Evolutionary conservation across 1,284 basidiomycete genomes (phyloP).

Genomic region (Boletellus deceptivus): DNA sequence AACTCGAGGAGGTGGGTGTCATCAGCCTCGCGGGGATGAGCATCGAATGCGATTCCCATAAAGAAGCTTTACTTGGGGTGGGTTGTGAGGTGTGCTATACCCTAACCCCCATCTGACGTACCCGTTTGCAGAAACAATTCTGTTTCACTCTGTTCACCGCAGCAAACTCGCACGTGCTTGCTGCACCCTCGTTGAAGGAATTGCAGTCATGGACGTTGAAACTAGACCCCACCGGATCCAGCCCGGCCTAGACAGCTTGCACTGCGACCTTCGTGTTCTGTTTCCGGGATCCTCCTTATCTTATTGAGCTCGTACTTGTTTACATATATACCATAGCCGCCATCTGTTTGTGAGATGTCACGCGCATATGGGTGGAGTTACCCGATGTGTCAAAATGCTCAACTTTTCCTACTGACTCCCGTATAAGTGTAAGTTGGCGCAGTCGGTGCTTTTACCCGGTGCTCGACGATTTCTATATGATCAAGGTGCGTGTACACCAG

Average conservation of each 20-base stretch:
- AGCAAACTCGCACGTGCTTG: slow-evolving; percentile 86
- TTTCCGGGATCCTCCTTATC: slow-evolving; percentile 8
- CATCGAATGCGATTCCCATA: slow-evolving; percentile 83
- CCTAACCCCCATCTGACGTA: slow-evolving; percentile 9
- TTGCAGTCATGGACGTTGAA: slow-evolving; percentile 80
- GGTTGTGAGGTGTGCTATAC: slow-evolving; percentile 30
- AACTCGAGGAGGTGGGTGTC: slow-evolving; percentile 81
- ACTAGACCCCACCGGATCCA: slow-evolving; percentile 71
- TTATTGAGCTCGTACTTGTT: slow-evolving; percentile 24
- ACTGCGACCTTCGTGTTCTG: neutral
- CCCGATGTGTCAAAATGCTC: slow-evolving; percentile 6
- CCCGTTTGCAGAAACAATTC: slow-evolving; percentile 63
- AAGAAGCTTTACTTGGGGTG: slow-evolving; percentile 84
- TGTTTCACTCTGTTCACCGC: slow-evolving; percentile 88
- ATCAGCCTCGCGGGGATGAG: slow-evolving; percentile 85
- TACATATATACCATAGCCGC: slow-evolving; percentile 29
- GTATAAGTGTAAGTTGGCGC: no score
- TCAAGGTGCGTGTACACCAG: no score
- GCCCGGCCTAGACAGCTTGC: slow-evolving; percentile 35
- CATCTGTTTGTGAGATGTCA: slow-evolving; percentile 16
- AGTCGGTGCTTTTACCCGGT: neutral
- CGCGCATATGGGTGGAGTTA: neutral
- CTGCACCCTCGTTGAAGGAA: slow-evolving; percentile 78
- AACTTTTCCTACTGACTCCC: neutral
- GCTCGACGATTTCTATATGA: neutral